Evolutionary conservation across 2,329 filamentous ascomycete genomes (phyloP).

Genomic region (Hypoxylon sp.): DNA sequence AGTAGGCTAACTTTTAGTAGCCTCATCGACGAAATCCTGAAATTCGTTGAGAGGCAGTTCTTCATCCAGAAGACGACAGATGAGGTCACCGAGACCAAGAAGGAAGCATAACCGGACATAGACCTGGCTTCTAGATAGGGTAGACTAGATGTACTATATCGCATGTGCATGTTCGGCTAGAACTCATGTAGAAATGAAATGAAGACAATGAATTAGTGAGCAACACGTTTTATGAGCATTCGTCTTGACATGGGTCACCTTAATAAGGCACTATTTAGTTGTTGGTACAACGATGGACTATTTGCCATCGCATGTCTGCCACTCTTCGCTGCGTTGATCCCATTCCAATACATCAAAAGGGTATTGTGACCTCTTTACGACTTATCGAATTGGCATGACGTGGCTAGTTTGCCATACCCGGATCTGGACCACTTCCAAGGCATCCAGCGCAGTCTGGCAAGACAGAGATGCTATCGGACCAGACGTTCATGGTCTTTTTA

Average conservation of each 20-base stretch:
- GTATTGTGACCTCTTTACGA: neutral
- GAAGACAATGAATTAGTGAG: constrained; percentile 16
- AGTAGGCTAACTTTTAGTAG: constrained; percentile 58
- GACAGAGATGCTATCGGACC: constrained; percentile 1
- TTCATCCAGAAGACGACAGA: constrained; percentile 68
- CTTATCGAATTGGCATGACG: constrained; percentile 1
- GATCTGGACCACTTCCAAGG: neutral
- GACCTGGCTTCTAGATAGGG: constrained; percentile 56
- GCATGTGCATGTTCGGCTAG: constrained; percentile 17
- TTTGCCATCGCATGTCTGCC: constrained; percentile 36
- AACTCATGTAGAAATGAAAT: constrained; percentile 9
- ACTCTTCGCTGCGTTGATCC: constrained; percentile 25
- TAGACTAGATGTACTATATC: constrained; percentile 51
- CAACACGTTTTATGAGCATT: constrained; percentile 7
- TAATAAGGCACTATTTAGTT: constrained; percentile 30
- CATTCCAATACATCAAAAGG: constrained; percentile 1
- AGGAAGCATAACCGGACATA: constrained; percentile 56
- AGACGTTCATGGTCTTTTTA: constrained; percentile 59
- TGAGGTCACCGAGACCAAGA: constrained; percentile 62
- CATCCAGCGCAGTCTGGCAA: constrained; percentile 3
- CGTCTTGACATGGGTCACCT: constrained; percentile 28
- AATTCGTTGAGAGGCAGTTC: constrained; percentile 78
- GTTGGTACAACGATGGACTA: constrained; percentile 46
- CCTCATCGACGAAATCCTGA: constrained; percentile 86
- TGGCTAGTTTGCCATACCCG: constrained; percentile 1